These are phyloP conservation scores for Peronospora farinosa DNA, from an alignment of 352 stramenopile species.

Conservation along the genomic window DNA sequence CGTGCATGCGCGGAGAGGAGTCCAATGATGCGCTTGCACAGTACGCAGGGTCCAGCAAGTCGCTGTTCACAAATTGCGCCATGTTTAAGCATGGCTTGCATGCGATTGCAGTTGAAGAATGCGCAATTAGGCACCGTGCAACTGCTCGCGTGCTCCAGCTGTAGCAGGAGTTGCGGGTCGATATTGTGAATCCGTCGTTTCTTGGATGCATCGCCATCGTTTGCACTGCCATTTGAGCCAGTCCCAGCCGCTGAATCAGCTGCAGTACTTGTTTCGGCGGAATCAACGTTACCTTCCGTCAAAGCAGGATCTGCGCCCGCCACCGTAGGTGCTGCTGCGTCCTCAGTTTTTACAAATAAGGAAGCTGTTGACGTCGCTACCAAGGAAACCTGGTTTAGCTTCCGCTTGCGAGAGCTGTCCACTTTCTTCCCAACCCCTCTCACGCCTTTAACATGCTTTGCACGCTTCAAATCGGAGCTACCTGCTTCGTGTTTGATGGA, in stretches of 20 bases:
- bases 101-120: slow-evolving; percentile 83
- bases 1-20: slow-evolving; percentile 76
- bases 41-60: slow-evolving; percentile 67
- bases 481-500: slow-evolving; percentile 40
- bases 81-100: slow-evolving; percentile 87
- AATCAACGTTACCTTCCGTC: slow-evolving; percentile 2
- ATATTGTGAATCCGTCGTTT: slow-evolving; percentile 88
- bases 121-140: slow-evolving; percentile 64
- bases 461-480: slow-evolving; percentile 42
- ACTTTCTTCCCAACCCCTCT: slow-evolving; percentile 29
- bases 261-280: slow-evolving; percentile 1
- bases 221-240: slow-evolving; percentile 8
- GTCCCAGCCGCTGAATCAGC: slow-evolving; percentile 1
- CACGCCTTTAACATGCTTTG: slow-evolving; percentile 30
- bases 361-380: slow-evolving; percentile 11
- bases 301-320: not conserved
- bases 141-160: slow-evolving; percentile 79
- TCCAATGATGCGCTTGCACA: slow-evolving; percentile 84
- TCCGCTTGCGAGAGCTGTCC: slow-evolving; percentile 56
- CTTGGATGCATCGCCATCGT: slow-evolving; percentile 81
- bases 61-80: slow-evolving; percentile 79
- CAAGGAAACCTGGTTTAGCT: slow-evolving; percentile 45
- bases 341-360: slow-evolving; percentile 9
- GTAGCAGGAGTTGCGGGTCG: slow-evolving; percentile 77
- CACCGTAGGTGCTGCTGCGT: not conserved